Evolutionary conservation across 2,329 filamentous ascomycete genomes (phyloP).

Genomic region (Coniochaeta sp.): DNA sequence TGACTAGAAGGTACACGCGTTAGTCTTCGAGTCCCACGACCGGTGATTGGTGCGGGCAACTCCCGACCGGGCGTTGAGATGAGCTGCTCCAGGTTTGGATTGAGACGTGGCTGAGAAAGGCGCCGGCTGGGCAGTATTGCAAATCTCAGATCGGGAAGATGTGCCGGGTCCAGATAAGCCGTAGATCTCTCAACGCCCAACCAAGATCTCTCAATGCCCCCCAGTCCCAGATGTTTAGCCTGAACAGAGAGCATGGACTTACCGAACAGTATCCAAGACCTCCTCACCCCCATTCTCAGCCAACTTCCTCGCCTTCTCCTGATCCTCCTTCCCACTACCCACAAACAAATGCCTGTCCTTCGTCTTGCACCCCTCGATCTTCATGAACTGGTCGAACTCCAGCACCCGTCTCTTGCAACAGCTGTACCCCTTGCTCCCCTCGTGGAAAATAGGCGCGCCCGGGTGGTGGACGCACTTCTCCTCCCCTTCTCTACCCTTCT

Average conservation of each 20-base stretch:
- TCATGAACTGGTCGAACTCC: constrained; percentile 98
- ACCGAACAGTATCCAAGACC: constrained; percentile 71
- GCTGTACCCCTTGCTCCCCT: constrained; percentile 95
- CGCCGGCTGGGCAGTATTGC: neutral
- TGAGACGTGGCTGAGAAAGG: neutral
- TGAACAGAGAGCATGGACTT: constrained; percentile 19
- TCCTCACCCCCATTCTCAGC: constrained; percentile 52
- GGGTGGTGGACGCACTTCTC: constrained; percentile 76
- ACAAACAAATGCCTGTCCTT: constrained; percentile 81
- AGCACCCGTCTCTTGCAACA: constrained; percentile 94
- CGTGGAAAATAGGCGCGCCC: constrained; percentile 88
- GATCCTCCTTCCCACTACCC: constrained; percentile 63
- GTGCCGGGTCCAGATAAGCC: neutral
- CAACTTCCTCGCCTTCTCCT: constrained; percentile 27
- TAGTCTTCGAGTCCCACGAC: constrained; percentile 7
- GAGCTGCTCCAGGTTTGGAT: neutral
- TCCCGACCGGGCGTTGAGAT: constrained; percentile 3
- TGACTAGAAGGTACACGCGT: constrained; percentile 39
- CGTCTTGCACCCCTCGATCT: constrained; percentile 82
- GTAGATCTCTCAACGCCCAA: neutral
- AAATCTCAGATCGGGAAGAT: neutral
- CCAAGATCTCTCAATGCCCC: neutral
- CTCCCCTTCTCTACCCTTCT: constrained; percentile 58
- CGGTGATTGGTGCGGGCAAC: neutral
- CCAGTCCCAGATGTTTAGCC: neutral